Evolutionary conservation across 2,329 filamentous ascomycete species (phyloP), one percentile per base, ranked within the genome.

Genomic region (Fusarium continuum): DNA sequence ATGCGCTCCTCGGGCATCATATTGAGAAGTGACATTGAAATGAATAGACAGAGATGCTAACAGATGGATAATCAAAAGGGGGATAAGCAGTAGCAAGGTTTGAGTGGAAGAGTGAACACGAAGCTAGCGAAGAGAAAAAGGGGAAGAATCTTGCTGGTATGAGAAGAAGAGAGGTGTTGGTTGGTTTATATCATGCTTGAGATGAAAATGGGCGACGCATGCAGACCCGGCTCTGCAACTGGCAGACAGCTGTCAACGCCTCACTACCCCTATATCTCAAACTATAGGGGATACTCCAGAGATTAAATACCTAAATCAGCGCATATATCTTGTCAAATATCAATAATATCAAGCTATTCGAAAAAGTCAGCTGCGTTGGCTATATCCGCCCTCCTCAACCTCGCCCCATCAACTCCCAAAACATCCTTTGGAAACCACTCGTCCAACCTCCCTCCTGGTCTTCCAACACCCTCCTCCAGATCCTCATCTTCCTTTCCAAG

Each of bases 361-460:
- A 61, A 17, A n/a, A 34, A 20, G n/a, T 68, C 65, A 4, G 71
- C 70, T 41, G 81, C 32, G 28, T 79, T 76, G 6, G 67, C 68
- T 17, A 82, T 41, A 31, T 76, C 70, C 3, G 77, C 75, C 57
- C 72, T 75, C 55, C 64, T 70, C 51, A 81, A 49, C 41, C 80
- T 74, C 32, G 55, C 67, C 48, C 61, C 48, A 11, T 75, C 73
- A 20, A 78, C 57, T 11, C 38, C 56, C 26, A 74, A 23, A 20
- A 80, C 45, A 35, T 80, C 76, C 5, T 26, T 19, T 0, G 79
- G 79, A 35, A 81, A 79, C 80, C 80, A 82, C 16, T 76, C 72
- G 2, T 43, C 60, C 53, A 81, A 51, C 28, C 46, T 69, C 0
- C 79, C 79, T 0, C 64, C 73, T 0, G 78, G 78, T 5, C 77